Conservation (phyloP, 345 rosid species). For the Mangifera indica region DNA sequence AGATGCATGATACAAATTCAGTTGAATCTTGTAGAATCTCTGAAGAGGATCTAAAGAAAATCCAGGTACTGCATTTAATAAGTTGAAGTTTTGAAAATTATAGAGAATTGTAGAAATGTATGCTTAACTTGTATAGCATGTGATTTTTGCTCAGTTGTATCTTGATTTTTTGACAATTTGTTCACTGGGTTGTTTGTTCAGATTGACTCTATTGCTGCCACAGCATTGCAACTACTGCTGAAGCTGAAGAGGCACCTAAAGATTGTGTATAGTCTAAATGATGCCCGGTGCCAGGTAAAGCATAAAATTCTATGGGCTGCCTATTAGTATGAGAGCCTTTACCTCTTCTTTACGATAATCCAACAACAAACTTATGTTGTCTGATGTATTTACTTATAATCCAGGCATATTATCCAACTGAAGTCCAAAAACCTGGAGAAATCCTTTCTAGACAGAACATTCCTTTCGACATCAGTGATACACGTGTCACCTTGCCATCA, state of each 20-base stretch:
- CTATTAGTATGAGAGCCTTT: too few species aligned
- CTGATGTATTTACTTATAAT: neutral
- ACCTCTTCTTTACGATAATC: neutral
- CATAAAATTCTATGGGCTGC: too few species aligned
- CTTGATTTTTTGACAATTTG: neutral
- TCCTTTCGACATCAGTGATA: conserved; percentile 64
- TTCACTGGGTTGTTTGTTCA: conserved; percentile 34
- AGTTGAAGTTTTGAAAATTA: neutral
- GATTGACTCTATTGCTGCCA: conserved; percentile 75
- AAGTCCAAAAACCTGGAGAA: conserved; percentile 76
- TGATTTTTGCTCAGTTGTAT: neutral
- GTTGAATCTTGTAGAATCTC: conserved; percentile 49
- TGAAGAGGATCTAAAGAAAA: conserved; percentile 63
- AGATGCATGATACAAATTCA: conserved; percentile 33
- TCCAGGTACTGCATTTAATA: conserved; percentile 50
- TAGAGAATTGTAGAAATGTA: neutral
- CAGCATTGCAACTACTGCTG: conserved; percentile 85
- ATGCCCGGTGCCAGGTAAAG: conserved; percentile 90
- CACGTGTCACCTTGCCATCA: conserved; percentile 48
- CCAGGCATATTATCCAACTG: conserved; percentile 90
- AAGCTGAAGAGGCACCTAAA: conserved; percentile 91
- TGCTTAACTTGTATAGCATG: neutral
- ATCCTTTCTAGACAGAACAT: conserved; percentile 67
- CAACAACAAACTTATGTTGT: neutral
- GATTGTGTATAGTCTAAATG: conserved; percentile 76